These are phyloP conservation scores for Fomitopsis pinicola DNA, from an alignment of 1,284 basidiomycete species.

Conservation along the genomic window DNA sequence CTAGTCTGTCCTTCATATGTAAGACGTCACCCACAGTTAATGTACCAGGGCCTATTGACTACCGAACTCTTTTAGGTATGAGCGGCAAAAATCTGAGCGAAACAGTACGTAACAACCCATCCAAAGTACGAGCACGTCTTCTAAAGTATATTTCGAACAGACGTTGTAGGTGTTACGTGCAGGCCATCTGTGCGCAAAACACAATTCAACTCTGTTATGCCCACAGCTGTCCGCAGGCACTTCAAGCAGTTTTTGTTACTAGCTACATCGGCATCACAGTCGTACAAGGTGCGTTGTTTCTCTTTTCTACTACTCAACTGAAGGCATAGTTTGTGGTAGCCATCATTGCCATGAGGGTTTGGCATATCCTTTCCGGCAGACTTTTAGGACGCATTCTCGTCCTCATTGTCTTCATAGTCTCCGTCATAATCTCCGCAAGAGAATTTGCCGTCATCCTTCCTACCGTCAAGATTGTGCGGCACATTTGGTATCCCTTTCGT, in stretches of 20 bases:
- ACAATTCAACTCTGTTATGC: no score
- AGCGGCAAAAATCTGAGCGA: no score
- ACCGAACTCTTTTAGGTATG: no score
- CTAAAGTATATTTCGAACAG: no score
- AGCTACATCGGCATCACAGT: slow-evolving; percentile 5
- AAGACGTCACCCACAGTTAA: no score
- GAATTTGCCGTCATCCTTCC: slow-evolving; percentile 12
- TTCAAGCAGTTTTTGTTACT: background rate
- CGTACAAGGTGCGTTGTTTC: slow-evolving; percentile 17
- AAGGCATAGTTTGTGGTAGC: slow-evolving; percentile 6
- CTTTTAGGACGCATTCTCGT: slow-evolving; percentile 11
- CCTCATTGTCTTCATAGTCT: slow-evolving; percentile 11
- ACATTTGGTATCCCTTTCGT: no score
- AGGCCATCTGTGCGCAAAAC: no score
- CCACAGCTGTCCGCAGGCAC: background rate
- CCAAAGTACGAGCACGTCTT: no score
- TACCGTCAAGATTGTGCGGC: no score
- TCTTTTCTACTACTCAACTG: background rate
- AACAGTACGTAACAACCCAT: no score
- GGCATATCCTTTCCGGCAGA: slow-evolving; percentile 23
- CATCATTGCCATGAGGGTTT: slow-evolving; percentile 24
- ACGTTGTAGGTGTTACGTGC: background rate
- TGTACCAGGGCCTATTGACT: no score
- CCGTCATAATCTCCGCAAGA: slow-evolving; percentile 6
- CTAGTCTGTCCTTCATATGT: background rate